Base-by-base conservation (phyloP, 163 green algal genomes). In the Chlamydomonas reinhardtii region DNA sequence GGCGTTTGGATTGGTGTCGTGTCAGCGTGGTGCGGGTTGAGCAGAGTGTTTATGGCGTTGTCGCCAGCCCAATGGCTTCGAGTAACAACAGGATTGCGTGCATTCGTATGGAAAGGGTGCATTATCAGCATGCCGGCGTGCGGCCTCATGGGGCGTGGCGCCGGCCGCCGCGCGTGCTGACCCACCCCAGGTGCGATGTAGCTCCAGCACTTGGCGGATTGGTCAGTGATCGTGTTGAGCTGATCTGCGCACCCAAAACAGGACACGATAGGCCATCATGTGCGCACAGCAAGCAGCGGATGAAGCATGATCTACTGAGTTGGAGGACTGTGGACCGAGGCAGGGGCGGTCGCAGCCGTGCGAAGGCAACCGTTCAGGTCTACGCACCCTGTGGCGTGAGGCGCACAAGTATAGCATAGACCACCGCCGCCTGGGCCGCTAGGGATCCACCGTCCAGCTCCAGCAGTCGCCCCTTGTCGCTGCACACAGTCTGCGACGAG, bases 341-440 rank as follows among this genome's bases (percentile, higher is more conserved):
- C 20, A 2, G 56, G 5, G 56, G 2, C 17, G 19, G 8, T 12
- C 56, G 17, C 56, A 6, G 4, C 56, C 8, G 17, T 12, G 20
- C 56, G 39, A 22, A 14, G 8, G 19, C 8, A 14, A 64, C 56
- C 56, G 5, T 2, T 64, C 5, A 1, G 48, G 48, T 56, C 9
- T 56, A 17, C 11, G 11, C 20, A 86, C 79, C 79, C 5, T 34
- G 5, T 31, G 80, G 80, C 31, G 70, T 86, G 3, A 86, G 70
- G 15, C 70, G 70, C 2, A 56, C 0, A 59, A 86, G 54, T 0
- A 86, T 24, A 27, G 80, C 59, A 8, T 54, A 86, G 17, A 25
- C 9, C 2, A 71, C 80, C 6, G 80, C 34, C 2, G 80, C 70
- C 37, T 86, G 69, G 5, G 56, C 54, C 6, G 73, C 80, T 12